Base-by-base conservation (phyloP, 2,329 filamentous ascomycete genomes). In the Teratosphaeria viscida region DNA sequence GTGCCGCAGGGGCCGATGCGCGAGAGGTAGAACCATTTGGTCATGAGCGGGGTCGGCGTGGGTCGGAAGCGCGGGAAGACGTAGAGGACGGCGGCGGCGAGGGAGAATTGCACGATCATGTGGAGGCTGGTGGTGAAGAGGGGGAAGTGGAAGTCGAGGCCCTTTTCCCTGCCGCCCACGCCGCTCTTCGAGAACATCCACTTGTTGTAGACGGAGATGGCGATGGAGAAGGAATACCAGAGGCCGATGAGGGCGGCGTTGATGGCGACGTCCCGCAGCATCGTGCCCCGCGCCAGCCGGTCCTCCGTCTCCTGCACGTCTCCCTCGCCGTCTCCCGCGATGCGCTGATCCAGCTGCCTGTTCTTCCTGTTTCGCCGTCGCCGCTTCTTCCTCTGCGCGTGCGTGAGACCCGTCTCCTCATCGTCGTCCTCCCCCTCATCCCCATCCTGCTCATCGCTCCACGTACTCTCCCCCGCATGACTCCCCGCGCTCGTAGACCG, bases 121-220 rank as follows among this genome's bases (percentile, higher is more conserved):
- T 99, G 94, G 73, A 94, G 80, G 64, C 90, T 89, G 3, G 94
- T 99, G 11, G 92, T 96, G 75, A 97, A 97, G 56, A 99, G 82
- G 47, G 94, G 94, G 70, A 94, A 97, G 57, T 89, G 86, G 73
- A 99, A 99, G 75, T 96, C 87, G 66, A 95, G 83, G 65, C 55
- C 55, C 16, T 88, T 85, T 66, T 87, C 82, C 62, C 87, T 56
- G 6, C 35, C 32, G 8, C 43, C 43, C 8, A 23, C n/a, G n/a
- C 35, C 26, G 16, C 29, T 34, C 10, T 47, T 82, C 69, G 89
- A 89, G 76, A 99, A 97, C 92, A 99, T 97, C 94, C 94, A 97
- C 78, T 96, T 97, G 82, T 99, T 99, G 80, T 97, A 99, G 87
- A 96, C 82, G 62, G 91, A 95, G 72, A 96, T 96, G 56, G 89